Base-by-base conservation (phyloP, 1,284 basidiomycete genomes). In the Cryptococcus sp. region DNA sequence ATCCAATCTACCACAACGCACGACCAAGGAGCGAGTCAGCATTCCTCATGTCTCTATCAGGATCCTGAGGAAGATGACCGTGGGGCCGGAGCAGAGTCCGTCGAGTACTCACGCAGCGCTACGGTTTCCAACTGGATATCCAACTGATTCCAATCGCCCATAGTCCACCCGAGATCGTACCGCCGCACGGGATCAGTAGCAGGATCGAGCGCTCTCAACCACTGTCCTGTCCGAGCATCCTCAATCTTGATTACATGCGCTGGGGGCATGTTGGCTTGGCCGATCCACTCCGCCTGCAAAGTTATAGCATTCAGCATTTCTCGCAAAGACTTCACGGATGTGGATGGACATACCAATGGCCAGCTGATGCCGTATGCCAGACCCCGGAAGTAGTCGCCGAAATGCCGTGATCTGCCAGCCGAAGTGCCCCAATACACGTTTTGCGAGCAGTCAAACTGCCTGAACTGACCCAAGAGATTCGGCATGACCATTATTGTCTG, bases 91-190 rank as follows among this genome's bases (percentile, higher is more conserved):
- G 22, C 2, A 17, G 30, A 35, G 13, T 13, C 77, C 78, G 22
- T 3, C n/a, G 30, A 35, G 13, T 13, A 78, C 78, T 66, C 63
- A 79, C 78, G 79, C 20, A 80, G 55, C 17, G 72, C 78, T 5
- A 79, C 70, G 10, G 77, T 80, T 48, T 73, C 73, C 0, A 70
- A 51, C 1, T 60, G 54, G 15, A 77, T 63, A 47, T 76, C 68
- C 27, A 79, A 53, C 67, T 79, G 79, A 62, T 80, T 80, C 76
- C 74, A 80, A 60, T 80, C 79, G 3, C 77, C 79, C 79, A 80
- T 80, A 5, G 69, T 76, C 75, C 75, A 79, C 22, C 77, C 77
- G 62, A 76, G 71, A 64, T 79, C 79, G 49, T 78, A 72, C 27
- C 76, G 63, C 15, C 59, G 52, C 17, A 80, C 70, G 3, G 76